A percentile compares a stretch with the other conserved stretches of the same genome.
Evolutionary conservation across 2,329 filamentous ascomycete species (phyloP).

Genomic region (Onygena corvina): DNA sequence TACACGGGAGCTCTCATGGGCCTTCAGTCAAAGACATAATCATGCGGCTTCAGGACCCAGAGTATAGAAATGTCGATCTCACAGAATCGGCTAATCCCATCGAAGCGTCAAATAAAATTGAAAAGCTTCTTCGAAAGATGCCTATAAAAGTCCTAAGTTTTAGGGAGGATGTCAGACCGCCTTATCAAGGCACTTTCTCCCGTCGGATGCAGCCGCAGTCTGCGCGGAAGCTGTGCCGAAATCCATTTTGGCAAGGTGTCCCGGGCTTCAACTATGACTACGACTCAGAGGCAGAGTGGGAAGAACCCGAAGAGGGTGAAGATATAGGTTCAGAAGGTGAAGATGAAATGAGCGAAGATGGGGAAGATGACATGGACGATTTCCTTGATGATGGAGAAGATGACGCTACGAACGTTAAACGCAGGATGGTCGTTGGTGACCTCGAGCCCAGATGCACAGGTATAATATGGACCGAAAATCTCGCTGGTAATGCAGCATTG

Average conservation of each 20-base stretch:
- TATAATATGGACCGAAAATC: constrained; percentile 64
- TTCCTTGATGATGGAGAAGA: constrained; percentile 86
- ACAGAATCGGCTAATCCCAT: constrained; percentile 24
- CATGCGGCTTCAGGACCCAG: constrained; percentile 40
- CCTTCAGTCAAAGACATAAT: constrained; percentile 50
- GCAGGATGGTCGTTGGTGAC: constrained; percentile 50
- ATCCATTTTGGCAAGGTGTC: constrained; percentile 41
- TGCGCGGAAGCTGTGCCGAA: constrained; percentile 40
- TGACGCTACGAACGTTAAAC: constrained; percentile 41
- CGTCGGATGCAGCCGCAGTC: constrained; percentile 32
- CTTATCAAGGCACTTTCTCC: constrained; percentile 52
- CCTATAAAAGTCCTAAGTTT: constrained; percentile 49
- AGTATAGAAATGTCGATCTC: constrained; percentile 26
- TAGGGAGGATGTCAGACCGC: constrained; percentile 49
- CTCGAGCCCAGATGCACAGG: constrained; percentile 68
- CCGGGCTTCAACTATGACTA: constrained; percentile 52
- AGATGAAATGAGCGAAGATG: constrained; percentile 49
- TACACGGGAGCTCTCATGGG: constrained; percentile 23
- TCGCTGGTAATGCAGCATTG: constrained; percentile 38
- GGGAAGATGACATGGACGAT: constrained; percentile 76
- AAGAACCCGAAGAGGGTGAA: constrained; percentile 60
- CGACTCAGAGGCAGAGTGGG: constrained; percentile 55
- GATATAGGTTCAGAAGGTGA: constrained; percentile 54
- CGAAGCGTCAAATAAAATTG: constrained; percentile 23
- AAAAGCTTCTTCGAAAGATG: constrained; percentile 37